These are phyloP conservation scores for Microthlaspi erraticum DNA, from an alignment of 345 rosid species.

Conservation along the genomic window DNA sequence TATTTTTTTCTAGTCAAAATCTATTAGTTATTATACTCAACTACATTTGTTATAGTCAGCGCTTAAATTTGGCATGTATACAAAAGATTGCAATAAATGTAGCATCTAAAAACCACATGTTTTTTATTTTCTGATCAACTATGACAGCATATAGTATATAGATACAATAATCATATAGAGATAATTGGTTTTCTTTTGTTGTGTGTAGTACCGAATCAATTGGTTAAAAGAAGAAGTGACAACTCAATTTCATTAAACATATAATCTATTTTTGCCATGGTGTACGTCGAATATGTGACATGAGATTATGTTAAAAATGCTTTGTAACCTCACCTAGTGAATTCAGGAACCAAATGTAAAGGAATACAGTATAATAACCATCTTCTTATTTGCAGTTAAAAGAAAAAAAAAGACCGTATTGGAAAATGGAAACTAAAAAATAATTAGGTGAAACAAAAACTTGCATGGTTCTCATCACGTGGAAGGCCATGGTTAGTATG, in stretches of 20 bases:
- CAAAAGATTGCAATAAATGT: not conserved
- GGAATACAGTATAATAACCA: too few relatives aligned
- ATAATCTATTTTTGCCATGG: not conserved
- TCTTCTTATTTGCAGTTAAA: too few relatives aligned
- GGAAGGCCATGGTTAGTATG: constrained; percentile 9
- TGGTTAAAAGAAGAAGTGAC: not conserved
- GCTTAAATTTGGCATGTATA: not conserved
- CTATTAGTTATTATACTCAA: not conserved
- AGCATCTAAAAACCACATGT: constrained; percentile 11
- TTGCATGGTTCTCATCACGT: constrained; percentile 24
- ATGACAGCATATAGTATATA: not conserved
- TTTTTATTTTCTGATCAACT: not conserved
- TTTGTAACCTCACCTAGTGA: not conserved
- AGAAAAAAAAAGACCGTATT: too few relatives aligned
- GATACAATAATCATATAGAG: not conserved
- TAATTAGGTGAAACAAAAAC: not conserved
- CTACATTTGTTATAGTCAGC: not conserved
- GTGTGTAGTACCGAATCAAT: not conserved
- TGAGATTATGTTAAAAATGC: not conserved
- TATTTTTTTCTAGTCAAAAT: not conserved
- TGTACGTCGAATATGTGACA: not conserved
- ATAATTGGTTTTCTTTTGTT: not conserved
- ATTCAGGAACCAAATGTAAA: not conserved
- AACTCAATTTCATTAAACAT: not conserved
- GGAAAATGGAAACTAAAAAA: too few relatives aligned